These are phyloP conservation scores for Blastocrithidia nonstop DNA, from an alignment of 208 protist species.

Conservation along the genomic window DNA sequence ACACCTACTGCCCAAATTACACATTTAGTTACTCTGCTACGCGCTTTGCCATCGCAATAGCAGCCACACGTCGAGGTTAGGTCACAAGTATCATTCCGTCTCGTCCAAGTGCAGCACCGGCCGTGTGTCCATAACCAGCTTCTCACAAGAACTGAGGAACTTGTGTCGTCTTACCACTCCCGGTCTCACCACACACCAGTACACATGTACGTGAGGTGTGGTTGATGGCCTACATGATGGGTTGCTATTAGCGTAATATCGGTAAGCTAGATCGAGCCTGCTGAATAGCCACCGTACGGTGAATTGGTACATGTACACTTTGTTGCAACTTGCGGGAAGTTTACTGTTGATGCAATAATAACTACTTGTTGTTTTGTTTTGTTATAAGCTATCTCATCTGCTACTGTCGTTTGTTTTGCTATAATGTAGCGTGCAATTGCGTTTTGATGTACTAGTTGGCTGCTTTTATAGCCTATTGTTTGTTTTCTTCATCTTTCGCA, in stretches of 20 bases:
- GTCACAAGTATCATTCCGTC: slow-evolving; percentile 90
- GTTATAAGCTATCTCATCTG: slow-evolving; percentile 6
- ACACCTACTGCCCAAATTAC: slow-evolving; percentile 82
- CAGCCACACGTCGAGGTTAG: slow-evolving; percentile 98
- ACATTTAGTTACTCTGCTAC: slow-evolving; percentile 95
- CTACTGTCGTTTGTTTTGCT: slow-evolving; percentile 1
- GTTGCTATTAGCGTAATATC: slow-evolving; percentile 78
- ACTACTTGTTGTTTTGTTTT: slow-evolving; percentile 9
- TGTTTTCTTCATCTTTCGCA: slow-evolving; percentile 10
- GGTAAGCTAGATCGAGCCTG: slow-evolving; percentile 52
- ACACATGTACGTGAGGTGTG: slow-evolving; percentile 52
- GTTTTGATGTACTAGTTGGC: slow-evolving; percentile 11
- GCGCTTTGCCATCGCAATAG: slow-evolving; percentile 96
- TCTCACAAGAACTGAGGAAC: slow-evolving; percentile 89
- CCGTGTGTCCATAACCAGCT: slow-evolving; percentile 67
- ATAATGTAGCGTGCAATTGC: not conserved
- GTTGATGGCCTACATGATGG: slow-evolving; percentile 83
- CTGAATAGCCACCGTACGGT: slow-evolving; percentile 37
- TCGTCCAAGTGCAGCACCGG: slow-evolving; percentile 45
- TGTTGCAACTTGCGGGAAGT: slow-evolving; percentile 17
- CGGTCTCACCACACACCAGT: slow-evolving; percentile 95
- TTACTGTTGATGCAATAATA: slow-evolving; percentile 18
- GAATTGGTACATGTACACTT: slow-evolving; percentile 50
- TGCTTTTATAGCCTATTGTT: slow-evolving; percentile 30
- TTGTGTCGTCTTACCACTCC: slow-evolving; percentile 96